Evolutionary conservation across 495 filamentous ascomycete genomes (phyloP), one percentile per base, ranked within the genome.

Genomic region (Hypoxylon intermedium): DNA sequence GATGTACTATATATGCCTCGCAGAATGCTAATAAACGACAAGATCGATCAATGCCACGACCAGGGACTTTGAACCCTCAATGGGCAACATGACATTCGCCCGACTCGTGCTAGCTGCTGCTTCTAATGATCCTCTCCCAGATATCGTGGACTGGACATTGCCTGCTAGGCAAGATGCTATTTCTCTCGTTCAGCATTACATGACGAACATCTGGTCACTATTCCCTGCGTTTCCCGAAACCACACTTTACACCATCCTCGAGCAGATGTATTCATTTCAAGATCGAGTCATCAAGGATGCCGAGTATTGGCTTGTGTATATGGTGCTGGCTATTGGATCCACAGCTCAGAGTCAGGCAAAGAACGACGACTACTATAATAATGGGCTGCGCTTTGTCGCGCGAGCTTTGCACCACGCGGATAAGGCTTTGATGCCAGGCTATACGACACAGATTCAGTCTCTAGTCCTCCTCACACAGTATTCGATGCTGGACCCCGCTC

Each of bases 1-100:
- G 6, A n/a, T 48, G 3, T 13, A 13, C 11, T 30, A 37, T 42
- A 18, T 12, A 20, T 34, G 13, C 31, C 11, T 2, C 20, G 3
- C 37, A 21, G 9, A 26, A 44, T 52, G 50, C 43, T 68, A 52
- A 59, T 37, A 15, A 15, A 13, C 16, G 41, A 1, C 56, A 47
- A 95, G 91, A 50, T 89, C 92, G 5, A 87, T 98, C 65, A 96
- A 94, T 77, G 91, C 93, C 21, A 94, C 91, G 2, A 92, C 93
- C 4, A 82, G 91, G 51, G 93, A 96, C 72, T 98, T 96, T 65
- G 87, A 93, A 70, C 90, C 91, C 6, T 92, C 93, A 46, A 86
- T 89, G 19, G 84, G 82, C 41, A 87, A 85, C 59, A 92, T 94
- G 79, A 93, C 90, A 5, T 96, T 95, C 77, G 89, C 90, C 24